Base-by-base conservation (phyloP, 164 flowering plant species). In the Litsea cubeba region DNA sequence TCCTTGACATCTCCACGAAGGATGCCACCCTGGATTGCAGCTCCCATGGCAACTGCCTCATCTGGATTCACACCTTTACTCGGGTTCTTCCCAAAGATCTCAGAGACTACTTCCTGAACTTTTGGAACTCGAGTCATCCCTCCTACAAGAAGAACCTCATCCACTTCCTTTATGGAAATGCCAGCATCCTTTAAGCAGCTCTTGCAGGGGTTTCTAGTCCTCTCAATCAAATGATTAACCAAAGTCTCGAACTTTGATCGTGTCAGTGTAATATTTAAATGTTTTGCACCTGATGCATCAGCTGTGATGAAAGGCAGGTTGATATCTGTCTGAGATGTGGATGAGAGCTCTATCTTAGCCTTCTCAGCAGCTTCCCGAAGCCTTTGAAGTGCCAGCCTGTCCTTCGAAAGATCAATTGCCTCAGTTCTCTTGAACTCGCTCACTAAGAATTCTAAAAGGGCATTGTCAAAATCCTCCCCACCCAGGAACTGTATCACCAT, bases 401-500 rank as follows among this genome's bases (percentile, higher is more conserved):
- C 95, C 68, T 88, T 84, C 2, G 89, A 71, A 35, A 90, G 83
- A 72, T 90, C 95, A 62, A 90, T 89, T 0, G 82, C 80, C 49
- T 90, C 95, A 10, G 86, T 84, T 75, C 80, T 89, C 83, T 88
- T 87, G 75, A 85, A 90, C 72, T 87, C 91, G 25, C 79, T 80
- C 54, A 89, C 90, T 63, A 88, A 81, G 76, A 77, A 90, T 65
- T 90, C 90, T 79, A 90, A 75, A 28, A 90, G 71, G 30, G 85
- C 72, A 78, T 89, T 90, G 70, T 90, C 95, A 74, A 88, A 88
- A 74, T 88, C 94, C 76, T 88, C 92, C 65, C 94, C 94, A 71
- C 94, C 94, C 85, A 90, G 79, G 82, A 90, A 90, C 8, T n/a
- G 94, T 88, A 68, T 90, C 94, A 72, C 94, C 94, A 79, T 90